These are phyloP conservation scores for Cytospora schulzeri DNA, from an alignment of 2,329 filamentous ascomycete species.

Conservation along the genomic window DNA sequence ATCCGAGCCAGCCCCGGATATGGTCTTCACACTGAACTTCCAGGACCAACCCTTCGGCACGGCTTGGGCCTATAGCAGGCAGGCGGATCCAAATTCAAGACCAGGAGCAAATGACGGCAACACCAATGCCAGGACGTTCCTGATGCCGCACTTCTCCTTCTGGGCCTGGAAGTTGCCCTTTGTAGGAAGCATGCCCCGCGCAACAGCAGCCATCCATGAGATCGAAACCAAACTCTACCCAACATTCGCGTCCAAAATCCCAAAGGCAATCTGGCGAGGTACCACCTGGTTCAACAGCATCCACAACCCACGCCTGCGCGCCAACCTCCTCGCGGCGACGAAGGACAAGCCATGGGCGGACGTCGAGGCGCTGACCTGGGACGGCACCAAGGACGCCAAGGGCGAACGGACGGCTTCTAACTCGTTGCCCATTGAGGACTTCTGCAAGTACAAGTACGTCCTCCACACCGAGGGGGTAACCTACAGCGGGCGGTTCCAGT, in stretches of 20 bases:
- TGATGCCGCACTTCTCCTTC: constrained; percentile 59
- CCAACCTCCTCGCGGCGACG: constrained; percentile 42
- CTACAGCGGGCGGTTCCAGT: constrained; percentile 55
- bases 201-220: constrained; percentile 39
- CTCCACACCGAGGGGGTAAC: constrained; percentile 57
- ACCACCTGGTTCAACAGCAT: constrained; percentile 53
- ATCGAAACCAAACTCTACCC: constrained; percentile 38
- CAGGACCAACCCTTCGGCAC: constrained; percentile 50
- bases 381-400: constrained; percentile 22
- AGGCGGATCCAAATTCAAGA: constrained; percentile 40
- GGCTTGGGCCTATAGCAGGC: constrained; percentile 51
- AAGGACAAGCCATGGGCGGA: constrained; percentile 50
- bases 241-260: constrained; percentile 40
- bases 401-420: constrained; percentile 43
- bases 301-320: constrained; percentile 43
- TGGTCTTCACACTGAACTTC: constrained; percentile 55
- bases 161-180: constrained; percentile 57
- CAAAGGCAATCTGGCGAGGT: constrained; percentile 53
- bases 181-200: constrained; percentile 48
- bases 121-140: constrained; percentile 43
- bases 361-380: constrained; percentile 46
- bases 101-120: constrained; percentile 29
- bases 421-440: constrained; percentile 50
- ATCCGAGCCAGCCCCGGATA: constrained; percentile 47
- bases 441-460: constrained; percentile 54